Evolutionary conservation across 176 grass and related monocot genomes (phyloP), one percentile per base, ranked within the genome.

Genomic region (Urochloa ruziziensis): DNA sequence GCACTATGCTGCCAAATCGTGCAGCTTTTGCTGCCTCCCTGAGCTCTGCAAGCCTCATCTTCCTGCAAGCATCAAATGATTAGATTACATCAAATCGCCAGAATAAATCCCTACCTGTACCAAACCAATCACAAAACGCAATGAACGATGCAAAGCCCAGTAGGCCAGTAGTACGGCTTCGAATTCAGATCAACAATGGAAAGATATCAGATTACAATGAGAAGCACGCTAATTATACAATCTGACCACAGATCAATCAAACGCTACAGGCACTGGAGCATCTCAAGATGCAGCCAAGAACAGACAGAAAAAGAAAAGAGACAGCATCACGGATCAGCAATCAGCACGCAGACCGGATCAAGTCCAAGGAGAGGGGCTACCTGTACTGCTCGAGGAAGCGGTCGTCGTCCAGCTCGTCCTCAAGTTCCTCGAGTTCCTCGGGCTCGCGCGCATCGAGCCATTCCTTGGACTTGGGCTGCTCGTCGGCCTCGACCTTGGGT

Each of bases 341-440:
- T 23, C 69, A 56, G 46, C 23, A 11, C 6, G 47, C 40, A 34
- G 0, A 61, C 74, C 0, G 34, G 74, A 90, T 86, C 67, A n/a
- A 74, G 24, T 32, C 11, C 39, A 4, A 69, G 64, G 37, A 10
- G 19, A 49, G 16, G 40, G 51, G 7, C 2, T 48, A 99, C 97
- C 97, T 88, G 63, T 96, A 96, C 93, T 99, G 93, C 88, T 94
- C 87, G 29, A 99, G 93, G 89, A 99, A 99, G 71, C 97, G 93
- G 77, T 94, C 97, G 25, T 99, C 96, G 2, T 99, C 93, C 4
- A 96, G 79, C 54, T 94, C 96, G 62, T 98, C 91, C 82, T 98
- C 96, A 34, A 98, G 89, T 5, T 99, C 97, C 49, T 96, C 91
- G 12, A 96, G 93, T 67, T 99, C 97, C n/a, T 93, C 97, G 19